Conservation (phyloP, 2,329 filamentous ascomycete genomes). For the Graphilbum ipis-grandicollis region DNA sequence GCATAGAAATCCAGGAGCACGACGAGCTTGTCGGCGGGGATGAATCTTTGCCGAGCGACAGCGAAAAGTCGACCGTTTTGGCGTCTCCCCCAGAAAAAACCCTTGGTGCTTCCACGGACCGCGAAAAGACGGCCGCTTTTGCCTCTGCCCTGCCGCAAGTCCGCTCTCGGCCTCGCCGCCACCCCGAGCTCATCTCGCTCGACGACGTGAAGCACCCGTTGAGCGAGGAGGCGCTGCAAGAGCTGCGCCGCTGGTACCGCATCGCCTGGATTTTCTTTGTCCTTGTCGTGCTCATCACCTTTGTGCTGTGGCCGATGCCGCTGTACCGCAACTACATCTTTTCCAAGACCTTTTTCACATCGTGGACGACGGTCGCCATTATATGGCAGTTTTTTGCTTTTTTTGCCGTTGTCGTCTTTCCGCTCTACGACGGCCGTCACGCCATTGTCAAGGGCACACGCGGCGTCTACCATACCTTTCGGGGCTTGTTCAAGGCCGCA, state of each 20-base stretch:
- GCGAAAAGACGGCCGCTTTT: background rate
- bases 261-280: slow-evolving; percentile 4
- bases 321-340: slow-evolving; percentile 32
- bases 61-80: too few relatives aligned
- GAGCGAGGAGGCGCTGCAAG: slow-evolving; percentile 1
- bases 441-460: slow-evolving; percentile 1
- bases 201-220: slow-evolving; percentile 19
- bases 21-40: too few relatives aligned
- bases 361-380: slow-evolving; percentile 26
- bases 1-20: slow-evolving; percentile 9
- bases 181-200: slow-evolving; percentile 10
- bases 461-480: background rate
- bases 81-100: background rate
- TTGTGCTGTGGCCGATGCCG: slow-evolving; percentile 29
- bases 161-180: too few relatives aligned
- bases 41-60: too few relatives aligned
- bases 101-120: background rate
- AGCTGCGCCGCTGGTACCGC: slow-evolving; percentile 4
- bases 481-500: too few relatives aligned
- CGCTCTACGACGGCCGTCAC: slow-evolving; percentile 24
- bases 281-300: slow-evolving; percentile 21
- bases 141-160: too few relatives aligned
- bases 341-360: slow-evolving; percentile 24
- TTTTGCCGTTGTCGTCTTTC: slow-evolving; percentile 25
- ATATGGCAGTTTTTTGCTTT: slow-evolving; percentile 30